phyloP scores from a whole-genome alignment of 2,329 filamentous ascomycete genomes.

The Cytospora paraplurivora region DNA sequence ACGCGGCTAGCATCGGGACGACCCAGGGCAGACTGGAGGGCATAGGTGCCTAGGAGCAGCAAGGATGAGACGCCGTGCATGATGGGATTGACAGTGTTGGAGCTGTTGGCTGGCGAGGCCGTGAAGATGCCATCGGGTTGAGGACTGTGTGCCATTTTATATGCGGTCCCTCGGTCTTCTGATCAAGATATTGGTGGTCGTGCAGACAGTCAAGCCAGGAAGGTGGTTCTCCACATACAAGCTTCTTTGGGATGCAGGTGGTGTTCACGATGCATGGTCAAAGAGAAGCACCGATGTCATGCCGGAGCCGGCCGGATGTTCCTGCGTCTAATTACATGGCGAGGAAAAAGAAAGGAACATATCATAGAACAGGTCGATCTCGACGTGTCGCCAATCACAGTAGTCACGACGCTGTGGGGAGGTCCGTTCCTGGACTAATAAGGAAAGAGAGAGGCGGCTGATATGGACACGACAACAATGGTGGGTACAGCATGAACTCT shows the following conservation, averaged over 20 bases:
- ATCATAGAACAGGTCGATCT: slow-evolving; percentile 8
- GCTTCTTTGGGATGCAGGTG: slow-evolving; percentile 7
- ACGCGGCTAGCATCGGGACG: slow-evolving; percentile 42
- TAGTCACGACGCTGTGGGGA: slow-evolving; percentile 3
- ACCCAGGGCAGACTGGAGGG: slow-evolving; percentile 54
- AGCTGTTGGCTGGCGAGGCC: slow-evolving; percentile 18
- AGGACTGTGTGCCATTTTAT: slow-evolving; percentile 17
- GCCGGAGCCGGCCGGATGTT: slow-evolving; percentile 27
- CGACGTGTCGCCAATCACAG: slow-evolving; percentile 16
- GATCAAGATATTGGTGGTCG: neutral
- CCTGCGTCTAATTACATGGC: slow-evolving; percentile 13
- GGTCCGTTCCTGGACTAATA: slow-evolving; percentile 12
- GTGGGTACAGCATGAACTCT: slow-evolving; percentile 8
- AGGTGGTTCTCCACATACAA: slow-evolving; percentile 10
- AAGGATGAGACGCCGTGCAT: slow-evolving; percentile 45
- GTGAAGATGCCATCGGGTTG: slow-evolving; percentile 11
- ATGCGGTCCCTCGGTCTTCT: neutral
- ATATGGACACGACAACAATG: slow-evolving; percentile 12
- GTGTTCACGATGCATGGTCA: slow-evolving; percentile 14
- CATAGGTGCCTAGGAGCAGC: slow-evolving; percentile 53
- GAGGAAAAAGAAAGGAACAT: neutral
- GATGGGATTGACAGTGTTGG: slow-evolving; percentile 25
- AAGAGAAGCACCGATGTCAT: slow-evolving; percentile 35
- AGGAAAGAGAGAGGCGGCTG: slow-evolving; percentile 10
- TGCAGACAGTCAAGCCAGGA: slow-evolving; percentile 12